A percentile compares a stretch with the other conserved stretches of the same genome.
Evolutionary conservation across 345 rosid species (phyloP).

Genomic region (Turnera subulata): DNA sequence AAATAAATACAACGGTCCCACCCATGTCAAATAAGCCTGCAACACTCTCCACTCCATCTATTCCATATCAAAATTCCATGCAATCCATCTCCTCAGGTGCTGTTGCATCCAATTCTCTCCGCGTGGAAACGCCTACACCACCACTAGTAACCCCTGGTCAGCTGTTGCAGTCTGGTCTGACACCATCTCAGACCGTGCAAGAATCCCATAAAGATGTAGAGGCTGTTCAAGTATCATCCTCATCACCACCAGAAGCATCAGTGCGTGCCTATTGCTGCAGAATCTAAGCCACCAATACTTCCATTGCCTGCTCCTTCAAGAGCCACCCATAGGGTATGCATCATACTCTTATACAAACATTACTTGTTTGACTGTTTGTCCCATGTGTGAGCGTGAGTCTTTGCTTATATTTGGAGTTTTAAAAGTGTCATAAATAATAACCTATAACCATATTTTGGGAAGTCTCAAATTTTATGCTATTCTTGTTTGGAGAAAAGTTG

Average conservation of each 20-base stretch:
- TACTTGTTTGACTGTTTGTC: not conserved
- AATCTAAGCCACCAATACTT: conserved; percentile 74
- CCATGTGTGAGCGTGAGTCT: not conserved
- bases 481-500: not conserved
- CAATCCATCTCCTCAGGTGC: conserved; percentile 39
- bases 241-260: conserved; percentile 46
- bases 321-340: conserved; percentile 45
- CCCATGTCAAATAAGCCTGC: conserved; percentile 42
- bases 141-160: conserved; percentile 74
- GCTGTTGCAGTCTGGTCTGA: conserved; percentile 51
- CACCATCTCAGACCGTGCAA: conserved; percentile 41
- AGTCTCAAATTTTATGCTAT: no score
- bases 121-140: conserved; percentile 42
- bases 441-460: no score
- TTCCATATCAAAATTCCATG: conserved; percentile 41
- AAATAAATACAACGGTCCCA: conserved; percentile 38
- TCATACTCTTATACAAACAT: not conserved
- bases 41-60: conserved; percentile 37
- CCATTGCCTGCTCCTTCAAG: conserved; percentile 71
- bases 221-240: conserved; percentile 57
- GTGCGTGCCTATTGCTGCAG: conserved; percentile 39
- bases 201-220: conserved; percentile 60
- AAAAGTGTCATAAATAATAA: no score
- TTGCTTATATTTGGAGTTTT: not conserved
- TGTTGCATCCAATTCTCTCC: conserved; percentile 42